Evolutionary conservation across 2,329 filamentous ascomycete species (phyloP).

Genomic region (Colletotrichum eremochloae): DNA sequence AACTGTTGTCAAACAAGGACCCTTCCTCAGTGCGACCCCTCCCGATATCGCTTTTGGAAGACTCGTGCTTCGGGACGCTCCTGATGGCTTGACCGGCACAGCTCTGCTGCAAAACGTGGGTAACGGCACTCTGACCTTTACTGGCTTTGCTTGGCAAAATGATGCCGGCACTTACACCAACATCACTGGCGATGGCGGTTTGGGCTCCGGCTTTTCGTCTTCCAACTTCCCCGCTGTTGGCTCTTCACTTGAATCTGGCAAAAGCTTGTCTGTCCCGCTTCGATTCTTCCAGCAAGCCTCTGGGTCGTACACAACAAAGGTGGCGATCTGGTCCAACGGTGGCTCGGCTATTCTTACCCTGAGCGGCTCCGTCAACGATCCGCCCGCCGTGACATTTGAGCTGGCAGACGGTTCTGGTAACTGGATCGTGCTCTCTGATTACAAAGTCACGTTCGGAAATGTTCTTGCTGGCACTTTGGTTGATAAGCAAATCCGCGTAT

Average conservation of each 20-base stretch:
- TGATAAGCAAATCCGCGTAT: constrained; percentile 51
- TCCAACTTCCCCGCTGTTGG: constrained; percentile 49
- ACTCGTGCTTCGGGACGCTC: constrained; percentile 51
- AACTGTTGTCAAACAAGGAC: constrained; percentile 52
- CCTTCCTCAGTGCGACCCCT: constrained; percentile 54
- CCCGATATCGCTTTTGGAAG: constrained; percentile 56
- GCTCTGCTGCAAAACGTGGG: constrained; percentile 56
- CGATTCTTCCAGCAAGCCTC: constrained; percentile 50
- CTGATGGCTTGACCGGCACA: constrained; percentile 40
- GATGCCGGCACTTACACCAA: constrained; percentile 49
- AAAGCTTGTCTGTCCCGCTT: constrained; percentile 49
- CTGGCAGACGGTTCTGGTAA: constrained; percentile 52
- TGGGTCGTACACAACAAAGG: constrained; percentile 51
- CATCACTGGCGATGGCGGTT: constrained; percentile 47
- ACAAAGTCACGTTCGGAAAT: constrained; percentile 50
- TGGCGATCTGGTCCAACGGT: constrained; percentile 54
- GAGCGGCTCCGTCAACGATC: constrained; percentile 51
- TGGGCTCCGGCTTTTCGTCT: constrained; percentile 51
- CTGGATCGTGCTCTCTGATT: constrained; percentile 43
- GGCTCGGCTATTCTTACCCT: constrained; percentile 51
- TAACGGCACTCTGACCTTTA: constrained; percentile 52
- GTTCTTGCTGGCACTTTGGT: constrained; percentile 49
- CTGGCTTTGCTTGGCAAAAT: constrained; percentile 52
- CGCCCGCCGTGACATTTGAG: constrained; percentile 52
- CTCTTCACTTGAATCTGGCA: constrained; percentile 48